These are phyloP conservation scores for Monosporozyma unispora DNA, from an alignment of 805 yeast species.

Conservation along the genomic window DNA sequence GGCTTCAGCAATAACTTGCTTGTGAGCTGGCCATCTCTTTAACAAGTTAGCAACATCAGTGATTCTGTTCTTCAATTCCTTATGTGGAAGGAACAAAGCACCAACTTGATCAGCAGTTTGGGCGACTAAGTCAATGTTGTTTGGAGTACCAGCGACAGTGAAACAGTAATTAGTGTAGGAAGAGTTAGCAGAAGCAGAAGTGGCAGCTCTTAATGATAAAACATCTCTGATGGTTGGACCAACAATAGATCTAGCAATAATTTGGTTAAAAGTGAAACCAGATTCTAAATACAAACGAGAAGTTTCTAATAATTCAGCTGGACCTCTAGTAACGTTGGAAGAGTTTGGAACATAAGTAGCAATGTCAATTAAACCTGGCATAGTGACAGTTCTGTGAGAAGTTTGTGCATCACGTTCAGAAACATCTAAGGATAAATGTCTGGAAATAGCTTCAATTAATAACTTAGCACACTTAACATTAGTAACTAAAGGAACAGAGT, in stretches of 20 bases:
- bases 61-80: constrained; percentile 60
- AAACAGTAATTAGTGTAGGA: constrained; percentile 78
- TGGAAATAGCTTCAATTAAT: constrained; percentile 84
- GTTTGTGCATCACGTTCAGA: constrained; percentile 80
- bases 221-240: constrained; percentile 60
- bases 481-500: constrained; percentile 93
- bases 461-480: constrained; percentile 96
- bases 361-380: constrained; percentile 84
- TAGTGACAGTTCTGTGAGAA: constrained; percentile 68
- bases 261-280: constrained; percentile 81
- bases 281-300: constrained; percentile 66
- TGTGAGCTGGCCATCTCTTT: constrained; percentile 71
- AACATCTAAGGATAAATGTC: constrained; percentile 58
- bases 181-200: constrained; percentile 40
- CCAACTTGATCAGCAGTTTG: constrained; percentile 61
- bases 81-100: constrained; percentile 73
- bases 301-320: constrained; percentile 53
- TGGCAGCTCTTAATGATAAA: constrained; percentile 55
- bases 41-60: constrained; percentile 74
- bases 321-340: constrained; percentile 35
- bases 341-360: constrained; percentile 69
- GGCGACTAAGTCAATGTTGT: constrained; percentile 53
- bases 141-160: constrained; percentile 72
- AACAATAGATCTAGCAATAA: constrained; percentile 57
- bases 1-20: constrained; percentile 89